These are phyloP conservation scores for Cutaneotrichosporon sp. DNA, from an alignment of 1,284 basidiomycete genomes.

Conservation along the genomic window DNA sequence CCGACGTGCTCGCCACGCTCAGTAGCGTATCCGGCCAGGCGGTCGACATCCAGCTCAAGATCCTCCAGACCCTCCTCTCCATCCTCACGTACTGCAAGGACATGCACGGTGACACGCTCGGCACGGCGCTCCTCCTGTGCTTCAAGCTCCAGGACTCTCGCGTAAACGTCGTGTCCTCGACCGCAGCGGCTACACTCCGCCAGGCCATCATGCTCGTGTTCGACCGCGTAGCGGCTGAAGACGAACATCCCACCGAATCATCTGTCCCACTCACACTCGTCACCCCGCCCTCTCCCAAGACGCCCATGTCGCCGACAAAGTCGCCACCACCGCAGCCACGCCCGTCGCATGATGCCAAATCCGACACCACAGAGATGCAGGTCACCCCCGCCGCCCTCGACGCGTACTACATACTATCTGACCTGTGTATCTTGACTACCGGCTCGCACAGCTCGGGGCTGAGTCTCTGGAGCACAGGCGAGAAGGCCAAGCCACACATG, in stretches of 20 bases:
- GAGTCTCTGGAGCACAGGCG: slow-evolving; percentile 31
- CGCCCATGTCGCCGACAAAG: slow-evolving; percentile 2
- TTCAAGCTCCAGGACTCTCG: slow-evolving; percentile 93
- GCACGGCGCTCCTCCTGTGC: slow-evolving; percentile 76
- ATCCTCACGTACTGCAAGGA: slow-evolving; percentile 79
- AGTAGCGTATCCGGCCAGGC: slow-evolving; percentile 81
- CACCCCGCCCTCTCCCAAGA: background rate
- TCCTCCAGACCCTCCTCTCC: slow-evolving; percentile 81
- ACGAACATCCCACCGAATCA: background rate
- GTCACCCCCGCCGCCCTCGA: slow-evolving; percentile 72
- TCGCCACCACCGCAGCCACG: background rate
- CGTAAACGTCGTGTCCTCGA: slow-evolving; percentile 93
- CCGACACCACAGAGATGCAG: slow-evolving; percentile 41
- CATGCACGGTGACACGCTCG: slow-evolving; percentile 71
- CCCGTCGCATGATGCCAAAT: background rate
- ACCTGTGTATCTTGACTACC: slow-evolving; percentile 72
- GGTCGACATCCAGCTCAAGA: slow-evolving; percentile 88
- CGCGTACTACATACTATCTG: slow-evolving; percentile 81
- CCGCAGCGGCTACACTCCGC: slow-evolving; percentile 90
- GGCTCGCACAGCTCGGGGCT: slow-evolving; percentile 19
- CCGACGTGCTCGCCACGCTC: slow-evolving; percentile 73
- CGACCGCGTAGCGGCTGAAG: slow-evolving; percentile 64
- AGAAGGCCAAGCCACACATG: slow-evolving; percentile 68
- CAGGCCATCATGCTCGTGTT: slow-evolving; percentile 97
- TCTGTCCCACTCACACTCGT: background rate